A percentile compares a stretch with the other conserved stretches of the same genome.
Conservation (phyloP, 352 stramenopile genomes). For the Saprolegnia diclina region DNA sequence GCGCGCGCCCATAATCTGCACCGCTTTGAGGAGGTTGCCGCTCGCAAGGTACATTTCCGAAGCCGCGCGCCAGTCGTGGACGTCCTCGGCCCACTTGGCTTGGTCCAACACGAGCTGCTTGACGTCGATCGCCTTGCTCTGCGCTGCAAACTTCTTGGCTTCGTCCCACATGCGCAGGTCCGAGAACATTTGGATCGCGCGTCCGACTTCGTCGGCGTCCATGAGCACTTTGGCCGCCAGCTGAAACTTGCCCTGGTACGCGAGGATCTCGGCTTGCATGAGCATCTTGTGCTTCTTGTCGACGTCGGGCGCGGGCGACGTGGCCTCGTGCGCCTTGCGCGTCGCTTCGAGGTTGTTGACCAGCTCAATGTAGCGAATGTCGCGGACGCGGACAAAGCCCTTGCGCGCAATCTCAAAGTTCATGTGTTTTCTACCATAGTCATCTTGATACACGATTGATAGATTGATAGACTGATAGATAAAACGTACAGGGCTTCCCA, state of each 20-base stretch:
- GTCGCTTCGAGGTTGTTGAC: constrained; percentile 78
- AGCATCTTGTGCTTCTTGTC: constrained; percentile 54
- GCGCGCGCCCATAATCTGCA: constrained; percentile 82
- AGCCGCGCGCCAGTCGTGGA: constrained; percentile 87
- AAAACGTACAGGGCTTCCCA: constrained; percentile 63
- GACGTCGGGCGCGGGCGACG: constrained; percentile 13
- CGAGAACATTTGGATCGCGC: constrained; percentile 91
- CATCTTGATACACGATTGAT: background rate
- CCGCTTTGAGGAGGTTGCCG: constrained; percentile 65
- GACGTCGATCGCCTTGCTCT: constrained; percentile 75
- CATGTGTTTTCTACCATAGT: constrained; percentile 44
- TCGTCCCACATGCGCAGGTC: constrained; percentile 92
- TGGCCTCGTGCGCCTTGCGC: constrained; percentile 56
- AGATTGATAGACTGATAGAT: background rate
- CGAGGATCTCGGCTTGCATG: constrained; percentile 88
- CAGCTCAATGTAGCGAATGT: constrained; percentile 89
- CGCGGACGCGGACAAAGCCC: constrained; percentile 85
- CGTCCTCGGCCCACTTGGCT: constrained; percentile 90
- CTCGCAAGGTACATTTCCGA: constrained; percentile 89
- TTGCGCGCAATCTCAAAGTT: constrained; percentile 75
- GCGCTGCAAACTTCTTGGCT: constrained; percentile 86
- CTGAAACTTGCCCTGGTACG: constrained; percentile 87
- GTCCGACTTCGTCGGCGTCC: constrained; percentile 68
- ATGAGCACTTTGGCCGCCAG: constrained; percentile 86
- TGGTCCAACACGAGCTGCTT: constrained; percentile 86